phyloP scores from a whole-genome alignment of 164 flowering plant genomes.

The Akebia trifoliata region DNA sequence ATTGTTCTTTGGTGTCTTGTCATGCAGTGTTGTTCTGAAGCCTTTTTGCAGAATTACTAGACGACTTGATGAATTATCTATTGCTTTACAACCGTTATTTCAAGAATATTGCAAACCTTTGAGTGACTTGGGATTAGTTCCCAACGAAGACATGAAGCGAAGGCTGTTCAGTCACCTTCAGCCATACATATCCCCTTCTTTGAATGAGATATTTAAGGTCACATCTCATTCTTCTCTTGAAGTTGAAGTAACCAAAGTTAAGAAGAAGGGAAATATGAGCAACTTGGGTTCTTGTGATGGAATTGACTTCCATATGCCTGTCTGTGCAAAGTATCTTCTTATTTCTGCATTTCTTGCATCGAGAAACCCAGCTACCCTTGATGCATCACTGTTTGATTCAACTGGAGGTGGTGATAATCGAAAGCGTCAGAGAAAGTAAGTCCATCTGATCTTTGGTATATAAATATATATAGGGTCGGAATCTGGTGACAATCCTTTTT shows the following conservation, averaged over 20 bases:
- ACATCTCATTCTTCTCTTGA: constrained; percentile 27
- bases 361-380: constrained; percentile 96
- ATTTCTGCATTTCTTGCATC: constrained; percentile 97
- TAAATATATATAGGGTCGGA: background rate
- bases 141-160: constrained; percentile 67
- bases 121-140: constrained; percentile 37
- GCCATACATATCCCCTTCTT: constrained; percentile 48
- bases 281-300: constrained; percentile 33
- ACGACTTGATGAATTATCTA: constrained; percentile 63
- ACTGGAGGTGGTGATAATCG: constrained; percentile 66
- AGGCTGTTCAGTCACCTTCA: constrained; percentile 55
- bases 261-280: constrained; percentile 28
- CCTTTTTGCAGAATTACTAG: constrained; percentile 74
- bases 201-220: constrained; percentile 64
- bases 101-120: constrained; percentile 70
- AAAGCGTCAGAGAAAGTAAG: constrained; percentile 82
- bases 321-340: constrained; percentile 92
- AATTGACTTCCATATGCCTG: constrained; percentile 75
- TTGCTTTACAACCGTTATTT: constrained; percentile 53
- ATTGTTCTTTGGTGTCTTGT: constrained; percentile 19
- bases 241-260: constrained; percentile 22
- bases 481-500: background rate
- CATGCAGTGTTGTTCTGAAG: constrained; percentile 58
- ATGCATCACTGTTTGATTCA: constrained; percentile 91
- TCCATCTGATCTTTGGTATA: background rate